These are phyloP conservation scores for Trametes gibbosa DNA, from an alignment of 768 basidiomycete species.

Conservation along the genomic window DNA sequence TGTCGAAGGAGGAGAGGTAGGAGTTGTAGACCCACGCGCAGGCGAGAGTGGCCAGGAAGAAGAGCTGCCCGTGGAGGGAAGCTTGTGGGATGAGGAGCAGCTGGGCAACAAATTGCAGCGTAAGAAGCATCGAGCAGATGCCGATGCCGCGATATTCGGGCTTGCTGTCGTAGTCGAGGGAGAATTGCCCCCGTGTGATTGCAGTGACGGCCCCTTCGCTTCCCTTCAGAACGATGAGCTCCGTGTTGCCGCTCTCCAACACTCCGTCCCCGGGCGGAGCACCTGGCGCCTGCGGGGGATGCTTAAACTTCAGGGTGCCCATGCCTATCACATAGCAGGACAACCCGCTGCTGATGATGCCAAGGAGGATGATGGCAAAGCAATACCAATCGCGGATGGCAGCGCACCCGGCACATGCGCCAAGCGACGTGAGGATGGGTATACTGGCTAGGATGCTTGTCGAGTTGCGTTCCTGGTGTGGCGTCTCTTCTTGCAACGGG, in stretches of 20 bases:
- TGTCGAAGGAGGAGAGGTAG: slow-evolving; percentile 6
- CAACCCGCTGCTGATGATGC: neutral
- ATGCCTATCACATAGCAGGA: slow-evolving; percentile 2
- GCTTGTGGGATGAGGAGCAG: slow-evolving; percentile 10
- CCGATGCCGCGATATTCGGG: slow-evolving; percentile 6
- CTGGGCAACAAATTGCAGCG: slow-evolving; percentile 10
- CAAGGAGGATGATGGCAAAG: slow-evolving; percentile 1
- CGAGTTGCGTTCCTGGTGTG: neutral
- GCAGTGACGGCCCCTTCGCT: slow-evolving; percentile 9
- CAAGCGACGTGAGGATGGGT: neutral
- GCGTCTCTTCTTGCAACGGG: neutral
- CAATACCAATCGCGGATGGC: neutral
- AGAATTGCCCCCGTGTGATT: slow-evolving; percentile 7
- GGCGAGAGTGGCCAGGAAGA: slow-evolving; percentile 5
- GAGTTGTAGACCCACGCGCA: slow-evolving; percentile 9
- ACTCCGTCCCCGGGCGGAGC: slow-evolving; percentile 1
- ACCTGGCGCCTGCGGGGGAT: neutral
- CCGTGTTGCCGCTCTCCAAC: neutral
- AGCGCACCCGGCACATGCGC: neutral
- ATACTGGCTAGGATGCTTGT: slow-evolving; percentile 1
- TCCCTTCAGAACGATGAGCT: neutral
- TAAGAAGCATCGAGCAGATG: slow-evolving; percentile 2
- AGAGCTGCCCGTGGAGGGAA: slow-evolving; percentile 4
- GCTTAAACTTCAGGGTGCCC: slow-evolving; percentile 1
- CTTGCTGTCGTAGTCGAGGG: slow-evolving; percentile 5